Conservation (phyloP, 1,284 basidiomycete genomes). For the Melampsora americana region DNA sequence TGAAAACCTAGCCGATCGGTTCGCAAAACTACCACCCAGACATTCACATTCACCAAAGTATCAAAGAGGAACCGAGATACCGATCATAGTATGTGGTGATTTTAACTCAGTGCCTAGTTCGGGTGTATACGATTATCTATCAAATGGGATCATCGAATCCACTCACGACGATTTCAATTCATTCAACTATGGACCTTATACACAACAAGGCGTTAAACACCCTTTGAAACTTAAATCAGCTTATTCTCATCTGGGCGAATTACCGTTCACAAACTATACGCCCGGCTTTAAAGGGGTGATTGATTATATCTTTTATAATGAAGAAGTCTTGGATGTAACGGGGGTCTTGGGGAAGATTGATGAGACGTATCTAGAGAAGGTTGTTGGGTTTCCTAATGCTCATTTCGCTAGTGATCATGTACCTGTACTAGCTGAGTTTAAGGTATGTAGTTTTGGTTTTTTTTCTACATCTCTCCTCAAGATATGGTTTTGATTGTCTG, state of each 20-base stretch:
- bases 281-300: constrained; percentile 65
- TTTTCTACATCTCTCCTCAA: background rate
- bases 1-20: constrained; percentile 79
- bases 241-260: constrained; percentile 67
- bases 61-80: constrained; percentile 79
- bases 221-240: constrained; percentile 76
- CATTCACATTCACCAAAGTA: constrained; percentile 62
- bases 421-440: constrained; percentile 56
- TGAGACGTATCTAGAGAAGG: constrained; percentile 76
- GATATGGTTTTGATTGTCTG: background rate
- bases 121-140: constrained; percentile 88
- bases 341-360: constrained; percentile 87
- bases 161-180: constrained; percentile 90
- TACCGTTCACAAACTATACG: constrained; percentile 85
- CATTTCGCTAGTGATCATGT: constrained; percentile 68
- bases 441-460: constrained; percentile 64
- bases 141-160: constrained; percentile 64
- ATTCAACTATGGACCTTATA: constrained; percentile 87
- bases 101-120: constrained; percentile 85
- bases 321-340: constrained; percentile 73
- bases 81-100: constrained; percentile 85
- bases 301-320: constrained; percentile 92
- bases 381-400: constrained; percentile 93
- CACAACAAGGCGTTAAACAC: constrained; percentile 81
- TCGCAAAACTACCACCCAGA: constrained; percentile 77